A percentile compares a stretch with the other conserved stretches of the same genome.
Evolutionary conservation across 768 basidiomycete genomes (phyloP).

Genomic region (Macrolepiota dolichaula): DNA sequence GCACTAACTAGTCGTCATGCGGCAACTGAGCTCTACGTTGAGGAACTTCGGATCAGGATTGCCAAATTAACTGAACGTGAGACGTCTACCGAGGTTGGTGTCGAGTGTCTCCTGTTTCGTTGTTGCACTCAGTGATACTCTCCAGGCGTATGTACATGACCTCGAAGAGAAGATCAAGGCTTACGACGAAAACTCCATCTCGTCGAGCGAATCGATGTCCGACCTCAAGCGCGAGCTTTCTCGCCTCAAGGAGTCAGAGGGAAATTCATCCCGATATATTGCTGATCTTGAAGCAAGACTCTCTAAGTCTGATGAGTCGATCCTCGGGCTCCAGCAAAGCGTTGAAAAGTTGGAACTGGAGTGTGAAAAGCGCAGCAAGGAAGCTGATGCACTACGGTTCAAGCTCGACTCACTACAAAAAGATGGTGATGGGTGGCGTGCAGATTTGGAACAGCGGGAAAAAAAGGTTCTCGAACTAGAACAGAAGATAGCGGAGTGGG

Average conservation of each 20-base stretch:
- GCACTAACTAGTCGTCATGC: slow-evolving; percentile 66
- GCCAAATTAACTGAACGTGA: slow-evolving; percentile 86
- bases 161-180: slow-evolving; percentile 88
- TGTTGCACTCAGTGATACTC: slow-evolving; percentile 14
- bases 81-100: slow-evolving; percentile 81
- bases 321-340: slow-evolving; percentile 61
- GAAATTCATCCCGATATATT: slow-evolving; percentile 74
- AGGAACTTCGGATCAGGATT: slow-evolving; percentile 78
- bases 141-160: slow-evolving; percentile 87
- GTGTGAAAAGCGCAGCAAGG: slow-evolving; percentile 66
- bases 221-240: slow-evolving; percentile 84
- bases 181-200: slow-evolving; percentile 75
- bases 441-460: slow-evolving; percentile 84
- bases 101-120: neutral
- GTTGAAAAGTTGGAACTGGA: slow-evolving; percentile 80
- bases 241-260: slow-evolving; percentile 74
- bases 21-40: slow-evolving; percentile 81
- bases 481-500: slow-evolving; percentile 74
- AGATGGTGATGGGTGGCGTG: slow-evolving; percentile 80
- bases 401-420: slow-evolving; percentile 66
- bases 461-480: slow-evolving; percentile 73
- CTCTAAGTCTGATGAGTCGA: slow-evolving; percentile 73
- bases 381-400: slow-evolving; percentile 66
- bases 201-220: slow-evolving; percentile 73
- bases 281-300: slow-evolving; percentile 83